Evolutionary conservation across 495 filamentous ascomycete genomes (phyloP).

Genomic region (Parmelia sp.): DNA sequence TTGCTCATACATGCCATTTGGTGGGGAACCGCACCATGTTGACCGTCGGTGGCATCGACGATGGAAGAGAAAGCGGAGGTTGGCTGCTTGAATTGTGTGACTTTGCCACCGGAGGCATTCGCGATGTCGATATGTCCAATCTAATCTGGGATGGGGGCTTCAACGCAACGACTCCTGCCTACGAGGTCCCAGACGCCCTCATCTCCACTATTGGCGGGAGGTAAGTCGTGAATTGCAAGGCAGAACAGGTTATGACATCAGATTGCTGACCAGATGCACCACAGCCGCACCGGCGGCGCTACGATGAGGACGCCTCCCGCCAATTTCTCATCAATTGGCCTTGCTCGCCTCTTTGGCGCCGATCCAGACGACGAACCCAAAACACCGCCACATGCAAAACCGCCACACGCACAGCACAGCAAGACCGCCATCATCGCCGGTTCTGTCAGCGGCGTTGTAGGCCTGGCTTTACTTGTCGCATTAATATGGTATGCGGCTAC

Average conservation of each 20-base stretch:
- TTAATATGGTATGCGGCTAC: background rate
- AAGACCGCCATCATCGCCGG: background rate
- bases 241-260: background rate
- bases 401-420: too few relatives aligned
- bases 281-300: background rate
- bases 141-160: background rate
- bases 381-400: background rate
- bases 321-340: background rate
- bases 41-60: background rate
- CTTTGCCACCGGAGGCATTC: background rate
- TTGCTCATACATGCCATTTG: background rate
- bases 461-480: background rate
- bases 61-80: background rate
- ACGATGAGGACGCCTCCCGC: background rate
- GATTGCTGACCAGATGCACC: background rate
- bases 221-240: background rate
- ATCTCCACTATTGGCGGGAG: background rate
- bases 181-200: background rate
- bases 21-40: background rate
- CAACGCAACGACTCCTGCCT: background rate
- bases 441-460: background rate
- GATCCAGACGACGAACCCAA: background rate
- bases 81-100: background rate
- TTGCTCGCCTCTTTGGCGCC: background rate
- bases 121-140: background rate